These are phyloP conservation scores for Saccharomycopsis hybrid DNA, from an alignment of 1,139 yeast genomes.

Conservation along the genomic window DNA sequence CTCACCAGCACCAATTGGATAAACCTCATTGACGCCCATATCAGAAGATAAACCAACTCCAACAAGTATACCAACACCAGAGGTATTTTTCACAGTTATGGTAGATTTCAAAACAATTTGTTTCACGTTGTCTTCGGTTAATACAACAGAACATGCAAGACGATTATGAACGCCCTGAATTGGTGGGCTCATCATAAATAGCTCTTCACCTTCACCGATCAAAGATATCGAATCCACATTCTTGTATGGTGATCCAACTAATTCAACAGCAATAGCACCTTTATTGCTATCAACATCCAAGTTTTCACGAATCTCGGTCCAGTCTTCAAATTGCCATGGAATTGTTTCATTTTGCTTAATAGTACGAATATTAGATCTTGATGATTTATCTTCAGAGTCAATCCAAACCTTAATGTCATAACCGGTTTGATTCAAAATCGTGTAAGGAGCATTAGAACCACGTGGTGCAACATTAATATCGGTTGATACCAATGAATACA, in stretches of 20 bases:
- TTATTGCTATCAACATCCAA: conserved; percentile 58
- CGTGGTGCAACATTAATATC: conserved; percentile 56
- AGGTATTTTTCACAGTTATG: conserved; percentile 59
- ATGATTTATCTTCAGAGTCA: conserved; percentile 34
- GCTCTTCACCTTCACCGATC: conserved; percentile 77
- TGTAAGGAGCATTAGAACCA: conserved; percentile 79
- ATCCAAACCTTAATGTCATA: conserved; percentile 73
- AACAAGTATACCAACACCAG: conserved; percentile 53
- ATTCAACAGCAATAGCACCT: conserved; percentile 54
- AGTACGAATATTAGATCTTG: conserved; percentile 29
- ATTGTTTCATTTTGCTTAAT: conserved; percentile 46
- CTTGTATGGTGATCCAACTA: conserved; percentile 50
- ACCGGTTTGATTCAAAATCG: conserved; percentile 81
- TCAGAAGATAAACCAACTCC: conserved; percentile 33
- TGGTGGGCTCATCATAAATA: conserved; percentile 63
- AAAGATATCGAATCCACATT: conserved; percentile 55
- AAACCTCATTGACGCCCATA: conserved; percentile 28
- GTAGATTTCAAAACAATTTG: conserved; percentile 72
- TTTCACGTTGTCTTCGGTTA: conserved; percentile 75
- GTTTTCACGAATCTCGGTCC: conserved; percentile 81
- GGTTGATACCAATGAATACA: conserved; percentile 48
- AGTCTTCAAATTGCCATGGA: conserved; percentile 94
- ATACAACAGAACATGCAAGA: conserved; percentile 59
- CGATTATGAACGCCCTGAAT: conserved; percentile 62
- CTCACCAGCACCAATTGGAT: conserved; percentile 44